Base-by-base conservation (phyloP, 2,329 filamentous ascomycete genomes). In the Fusarium pseudocircinatum region DNA sequence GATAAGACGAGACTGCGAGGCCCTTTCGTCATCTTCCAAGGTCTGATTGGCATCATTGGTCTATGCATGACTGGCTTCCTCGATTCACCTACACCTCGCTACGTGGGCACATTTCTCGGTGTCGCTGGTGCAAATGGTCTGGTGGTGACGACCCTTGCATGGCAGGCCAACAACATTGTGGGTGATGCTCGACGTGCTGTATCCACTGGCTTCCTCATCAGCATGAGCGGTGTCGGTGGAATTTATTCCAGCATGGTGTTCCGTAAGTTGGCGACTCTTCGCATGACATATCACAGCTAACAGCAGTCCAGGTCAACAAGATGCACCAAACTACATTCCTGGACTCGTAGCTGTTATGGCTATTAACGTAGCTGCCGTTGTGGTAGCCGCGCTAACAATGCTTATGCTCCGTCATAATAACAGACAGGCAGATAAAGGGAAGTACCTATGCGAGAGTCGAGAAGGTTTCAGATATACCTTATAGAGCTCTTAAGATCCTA, bases 161-260 rank as follows among this genome's bases (percentile, higher is more conserved):
- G 70, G 70, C 70, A 73, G 28, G 70, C 70, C 1, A 73, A 73
- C 36, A 73, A 73, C 2, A 73, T 71, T 2, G 67, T 73, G 0
- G 70, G 70, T 0, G 70, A 73, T 30, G 63, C 70, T 13, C 53
- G 70, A 7, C 70, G 70, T 5, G 60, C 70, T 0, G 70, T 73
- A 18, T 73, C 70, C 1, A 73, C 70, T 14, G 70, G 52, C 10
- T 73, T 73, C 0, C 58, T 73, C 1, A 73, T 73, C 5, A 73
- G 70, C 2, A 54, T 73, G 47, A 73, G 70, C 7, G 70, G 70
- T 1, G 49, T 73, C 34, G 70, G 66, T 13, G 70, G 70, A 0
- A 73, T 73, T 7, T 73, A 73, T 9, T 73, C 61, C 0, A 73
- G 70, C 70, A 73, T 73, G 70, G 70, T 73, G 0, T 73, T 73